Percentiles rank a stretch among this genome's conserved stretches.
Conservation (phyloP, 1,139 yeast genomes). For the Diutina sp. region DNA sequence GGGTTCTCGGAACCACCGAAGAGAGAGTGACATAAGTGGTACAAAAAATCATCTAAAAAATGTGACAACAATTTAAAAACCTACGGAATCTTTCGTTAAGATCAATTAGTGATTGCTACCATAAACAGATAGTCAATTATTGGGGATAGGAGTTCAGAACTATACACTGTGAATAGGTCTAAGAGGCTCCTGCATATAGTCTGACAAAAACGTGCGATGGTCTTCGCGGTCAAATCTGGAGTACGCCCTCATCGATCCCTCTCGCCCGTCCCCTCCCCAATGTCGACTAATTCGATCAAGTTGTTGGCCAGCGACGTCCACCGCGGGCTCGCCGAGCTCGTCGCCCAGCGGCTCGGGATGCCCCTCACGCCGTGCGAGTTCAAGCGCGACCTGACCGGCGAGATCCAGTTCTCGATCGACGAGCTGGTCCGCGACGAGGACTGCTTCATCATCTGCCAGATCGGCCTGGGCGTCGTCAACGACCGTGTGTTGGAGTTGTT, state of each 20-base stretch:
- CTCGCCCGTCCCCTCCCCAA: slow-evolving; percentile 9
- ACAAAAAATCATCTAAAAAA: too few relatives aligned
- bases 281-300: slow-evolving; percentile 80
- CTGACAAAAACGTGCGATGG: slow-evolving; percentile 1
- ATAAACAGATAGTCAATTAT: background rate
- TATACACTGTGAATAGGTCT: too few relatives aligned
- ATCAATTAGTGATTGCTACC: too few relatives aligned
- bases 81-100: too few relatives aligned
- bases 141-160: too few relatives aligned
- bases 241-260: background rate
- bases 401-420: slow-evolving; percentile 69
- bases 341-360: slow-evolving; percentile 52
- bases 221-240: background rate
- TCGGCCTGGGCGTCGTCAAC: slow-evolving; percentile 83
- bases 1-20: too few relatives aligned
- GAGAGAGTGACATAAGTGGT: too few relatives aligned
- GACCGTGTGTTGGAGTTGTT: slow-evolving; percentile 82
- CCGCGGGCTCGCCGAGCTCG: slow-evolving; percentile 71
- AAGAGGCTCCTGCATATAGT: too few relatives aligned
- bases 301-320: slow-evolving; percentile 86
- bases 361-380: slow-evolving; percentile 47
- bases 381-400: slow-evolving; percentile 30
- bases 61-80: too few relatives aligned
- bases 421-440: slow-evolving; percentile 90
- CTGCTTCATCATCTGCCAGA: slow-evolving; percentile 65